Evolutionary conservation across 2,329 filamentous ascomycete species (phyloP).

Genomic region (Cylindrodendrum hubeiense): DNA sequence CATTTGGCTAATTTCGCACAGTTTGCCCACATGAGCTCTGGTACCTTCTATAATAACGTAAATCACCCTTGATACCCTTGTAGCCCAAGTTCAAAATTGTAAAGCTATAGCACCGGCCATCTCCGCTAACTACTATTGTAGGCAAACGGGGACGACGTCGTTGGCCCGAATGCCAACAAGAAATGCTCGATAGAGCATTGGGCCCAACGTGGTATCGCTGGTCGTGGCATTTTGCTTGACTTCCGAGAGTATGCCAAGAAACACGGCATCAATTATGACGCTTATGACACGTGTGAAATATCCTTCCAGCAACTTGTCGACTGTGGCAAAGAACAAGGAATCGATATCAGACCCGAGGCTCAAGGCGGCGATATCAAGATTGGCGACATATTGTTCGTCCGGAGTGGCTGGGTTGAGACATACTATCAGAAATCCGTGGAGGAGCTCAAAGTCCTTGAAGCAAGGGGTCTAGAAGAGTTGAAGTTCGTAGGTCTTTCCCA

Average conservation of each 20-base stretch:
- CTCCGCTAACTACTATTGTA: not conserved
- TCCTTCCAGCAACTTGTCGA: constrained; percentile 55
- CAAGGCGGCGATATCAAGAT: constrained; percentile 1
- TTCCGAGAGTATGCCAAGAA: constrained; percentile 60
- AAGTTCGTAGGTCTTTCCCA: constrained; percentile 59
- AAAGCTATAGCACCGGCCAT: not conserved
- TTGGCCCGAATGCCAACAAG: not conserved
- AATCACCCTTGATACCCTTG: not conserved
- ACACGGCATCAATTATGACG: constrained; percentile 50
- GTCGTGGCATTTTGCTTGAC: constrained; percentile 65
- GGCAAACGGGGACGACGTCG: not conserved
- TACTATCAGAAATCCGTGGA: constrained; percentile 47
- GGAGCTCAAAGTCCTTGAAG: constrained; percentile 34
- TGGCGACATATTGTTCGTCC: constrained; percentile 68
- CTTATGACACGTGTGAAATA: constrained; percentile 58
- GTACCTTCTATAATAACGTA: not conserved
- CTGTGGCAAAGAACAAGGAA: constrained; percentile 58
- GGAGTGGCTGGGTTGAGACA: constrained; percentile 63
- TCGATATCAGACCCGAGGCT: constrained; percentile 53
- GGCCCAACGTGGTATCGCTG: constrained; percentile 55
- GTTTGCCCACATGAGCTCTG: not conserved
- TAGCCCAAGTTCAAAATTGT: too few relatives aligned
- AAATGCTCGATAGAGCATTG: constrained; percentile 1
- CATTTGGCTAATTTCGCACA: not conserved
- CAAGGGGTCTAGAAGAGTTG: constrained; percentile 49